A percentile compares a stretch with the other conserved stretches of the same genome.
Evolutionary conservation across 192 early-diverging fungal genomes (phyloP).

Genomic region (Oehlia diaphana): DNA sequence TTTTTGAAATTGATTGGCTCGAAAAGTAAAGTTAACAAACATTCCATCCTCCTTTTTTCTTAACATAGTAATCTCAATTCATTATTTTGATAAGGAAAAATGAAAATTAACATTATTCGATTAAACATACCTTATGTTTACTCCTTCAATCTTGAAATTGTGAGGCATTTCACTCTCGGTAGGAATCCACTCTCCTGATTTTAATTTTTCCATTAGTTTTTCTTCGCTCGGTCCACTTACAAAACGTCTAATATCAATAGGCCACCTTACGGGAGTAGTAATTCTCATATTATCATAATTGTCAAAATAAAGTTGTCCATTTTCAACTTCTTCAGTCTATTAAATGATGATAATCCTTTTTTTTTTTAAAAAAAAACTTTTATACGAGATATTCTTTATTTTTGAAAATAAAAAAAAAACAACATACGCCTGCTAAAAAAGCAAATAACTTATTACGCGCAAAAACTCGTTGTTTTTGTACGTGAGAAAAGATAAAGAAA

Average conservation of each 20-base stretch:
- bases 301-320: conserved; percentile 46
- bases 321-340: neutral
- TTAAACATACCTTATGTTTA: conserved; percentile 46
- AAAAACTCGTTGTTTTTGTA: neutral
- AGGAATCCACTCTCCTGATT: conserved; percentile 38
- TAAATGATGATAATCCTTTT: neutral
- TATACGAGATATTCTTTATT: neutral
- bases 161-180: conserved; percentile 49
- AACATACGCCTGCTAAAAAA: neutral
- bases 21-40: conserved; percentile 55
- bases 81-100: neutral
- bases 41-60: conserved; percentile 52
- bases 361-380: no score
- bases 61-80: conserved; percentile 12
- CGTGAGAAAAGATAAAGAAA: neutral
- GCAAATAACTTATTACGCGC: no score
- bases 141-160: conserved; percentile 48
- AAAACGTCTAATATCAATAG: conserved; percentile 44
- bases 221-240: conserved; percentile 37
- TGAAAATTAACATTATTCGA: neutral
- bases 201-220: conserved; percentile 28
- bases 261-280: conserved; percentile 37
- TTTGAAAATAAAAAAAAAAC: neutral
- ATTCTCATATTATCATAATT: conserved; percentile 35
- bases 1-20: conserved; percentile 32